A percentile compares a stretch with the other conserved stretches of the same genome.
Conservation (phyloP, 768 basidiomycete genomes). For the Cystobasidium tubakii region DNA sequence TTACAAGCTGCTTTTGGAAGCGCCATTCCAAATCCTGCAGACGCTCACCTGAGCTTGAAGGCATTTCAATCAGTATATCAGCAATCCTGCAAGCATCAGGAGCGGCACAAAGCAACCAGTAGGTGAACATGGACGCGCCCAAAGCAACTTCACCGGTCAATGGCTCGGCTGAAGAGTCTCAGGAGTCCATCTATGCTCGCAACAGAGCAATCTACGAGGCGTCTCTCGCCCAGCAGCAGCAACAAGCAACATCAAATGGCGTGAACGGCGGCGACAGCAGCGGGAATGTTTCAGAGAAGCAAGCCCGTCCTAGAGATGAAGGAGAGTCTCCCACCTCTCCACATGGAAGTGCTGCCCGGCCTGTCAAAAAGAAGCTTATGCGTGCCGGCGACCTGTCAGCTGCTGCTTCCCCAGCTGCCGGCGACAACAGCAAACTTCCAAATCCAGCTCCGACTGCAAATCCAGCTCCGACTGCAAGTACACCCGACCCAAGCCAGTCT, state of each 20-base stretch:
- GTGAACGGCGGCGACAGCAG: background rate
- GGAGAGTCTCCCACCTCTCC: background rate
- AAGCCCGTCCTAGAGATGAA: conserved; percentile 15
- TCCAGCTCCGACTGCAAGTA: background rate
- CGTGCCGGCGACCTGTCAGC: conserved; percentile 24
- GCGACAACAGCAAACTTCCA: background rate
- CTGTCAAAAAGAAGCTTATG: conserved; percentile 14
- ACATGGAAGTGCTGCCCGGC: background rate
- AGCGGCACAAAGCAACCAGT: background rate
- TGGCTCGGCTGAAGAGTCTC: background rate
- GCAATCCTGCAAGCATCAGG: background rate
- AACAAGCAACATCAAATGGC: background rate
- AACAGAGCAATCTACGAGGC: conserved; percentile 32
- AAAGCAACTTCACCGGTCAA: background rate
- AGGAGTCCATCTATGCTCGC: conserved; percentile 26
- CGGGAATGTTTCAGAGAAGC: background rate
- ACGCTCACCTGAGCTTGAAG: background rate
- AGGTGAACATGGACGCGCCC: background rate
- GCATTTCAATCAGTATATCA: too few relatives aligned
- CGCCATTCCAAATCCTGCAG: background rate
- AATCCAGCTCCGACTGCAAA: background rate
- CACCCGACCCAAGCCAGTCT: background rate
- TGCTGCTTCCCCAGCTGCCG: background rate
- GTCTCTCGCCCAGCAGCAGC: background rate
- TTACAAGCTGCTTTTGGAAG: background rate